These are phyloP conservation scores for Phytophthora colocasiae DNA, from an alignment of 352 stramenopile genomes.

Conservation along the genomic window DNA sequence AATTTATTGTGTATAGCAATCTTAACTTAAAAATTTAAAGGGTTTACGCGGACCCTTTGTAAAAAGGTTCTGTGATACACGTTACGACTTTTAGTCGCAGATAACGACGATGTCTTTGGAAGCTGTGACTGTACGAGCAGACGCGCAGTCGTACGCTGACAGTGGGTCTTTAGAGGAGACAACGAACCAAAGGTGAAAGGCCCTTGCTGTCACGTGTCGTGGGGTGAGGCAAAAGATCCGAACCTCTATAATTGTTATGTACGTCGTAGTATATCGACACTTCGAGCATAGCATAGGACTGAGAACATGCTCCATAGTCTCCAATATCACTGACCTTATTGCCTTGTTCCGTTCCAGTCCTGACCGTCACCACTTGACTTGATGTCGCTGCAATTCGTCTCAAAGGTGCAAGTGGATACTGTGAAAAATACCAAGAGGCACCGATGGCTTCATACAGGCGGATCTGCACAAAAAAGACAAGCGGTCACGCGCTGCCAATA, in stretches of 20 bases:
- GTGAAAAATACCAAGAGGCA: conserved; percentile 2
- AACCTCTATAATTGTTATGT: too few species aligned
- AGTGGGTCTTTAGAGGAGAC: too few species aligned
- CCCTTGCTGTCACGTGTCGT: not conserved
- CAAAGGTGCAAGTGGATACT: conserved; percentile 4
- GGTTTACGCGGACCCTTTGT: too few species aligned
- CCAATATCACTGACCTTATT: not conserved
- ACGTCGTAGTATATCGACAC: too few species aligned
- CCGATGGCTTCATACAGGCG: conserved; percentile 10
- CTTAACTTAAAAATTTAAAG: too few species aligned
- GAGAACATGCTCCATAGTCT: not conserved
- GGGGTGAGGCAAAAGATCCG: not conserved
- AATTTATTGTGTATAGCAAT: not conserved
- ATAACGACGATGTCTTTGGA: conserved; percentile 5
- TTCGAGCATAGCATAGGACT: too few species aligned
- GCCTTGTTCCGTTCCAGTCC: not conserved
- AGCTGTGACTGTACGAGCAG: conserved; percentile 15
- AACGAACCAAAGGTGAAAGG: not conserved
- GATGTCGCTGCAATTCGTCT: not conserved
- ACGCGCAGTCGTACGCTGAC: not conserved
- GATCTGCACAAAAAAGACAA: conserved; percentile 6
- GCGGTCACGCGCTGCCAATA: not conserved
- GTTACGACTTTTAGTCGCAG: conserved; percentile 8
- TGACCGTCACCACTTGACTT: too few species aligned
- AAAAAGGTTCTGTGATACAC: too few species aligned